Conservation (phyloP, 1,139 yeast genomes). For the Sugiyamaella paludigena region DNA sequence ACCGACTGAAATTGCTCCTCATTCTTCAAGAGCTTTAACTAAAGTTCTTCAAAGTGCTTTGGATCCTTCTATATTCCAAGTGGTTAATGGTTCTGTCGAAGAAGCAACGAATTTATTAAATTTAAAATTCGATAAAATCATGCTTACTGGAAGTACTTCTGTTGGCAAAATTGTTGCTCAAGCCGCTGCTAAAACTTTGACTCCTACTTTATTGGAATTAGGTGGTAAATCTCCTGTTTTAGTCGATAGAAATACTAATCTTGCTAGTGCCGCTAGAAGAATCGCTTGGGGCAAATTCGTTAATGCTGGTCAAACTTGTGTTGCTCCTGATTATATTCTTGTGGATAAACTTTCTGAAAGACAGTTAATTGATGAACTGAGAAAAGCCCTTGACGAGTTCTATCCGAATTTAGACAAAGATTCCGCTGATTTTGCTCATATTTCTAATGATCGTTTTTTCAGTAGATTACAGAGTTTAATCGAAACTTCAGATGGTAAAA, state of each 20-base stretch:
- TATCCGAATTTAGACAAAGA: constrained; percentile 44
- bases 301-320: constrained; percentile 91
- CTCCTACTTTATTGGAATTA: constrained; percentile 78
- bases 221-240: constrained; percentile 94
- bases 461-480: constrained; percentile 49
- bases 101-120: constrained; percentile 68
- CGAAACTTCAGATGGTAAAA: constrained; percentile 54
- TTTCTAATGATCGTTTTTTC: constrained; percentile 62
- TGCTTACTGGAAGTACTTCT: constrained; percentile 76
- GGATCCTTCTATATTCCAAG: constrained; percentile 53
- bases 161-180: constrained; percentile 78
- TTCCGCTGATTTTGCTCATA: constrained; percentile 52
- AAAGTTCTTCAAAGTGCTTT: constrained; percentile 55
- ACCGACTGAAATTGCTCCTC: constrained; percentile 74
- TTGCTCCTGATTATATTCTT: constrained; percentile 78
- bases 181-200: constrained; percentile 79
- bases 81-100: constrained; percentile 70
- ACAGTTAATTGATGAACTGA: constrained; percentile 50
- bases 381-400: constrained; percentile 46
- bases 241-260: constrained; percentile 47
- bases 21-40: constrained; percentile 55
- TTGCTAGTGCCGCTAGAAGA: constrained; percentile 60
- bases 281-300: constrained; percentile 74
- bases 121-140: constrained; percentile 73
- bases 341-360: constrained; percentile 58